These are phyloP conservation scores for Monosporascus sp. DNA, from an alignment of 2,329 filamentous ascomycete genomes.

Conservation along the genomic window DNA sequence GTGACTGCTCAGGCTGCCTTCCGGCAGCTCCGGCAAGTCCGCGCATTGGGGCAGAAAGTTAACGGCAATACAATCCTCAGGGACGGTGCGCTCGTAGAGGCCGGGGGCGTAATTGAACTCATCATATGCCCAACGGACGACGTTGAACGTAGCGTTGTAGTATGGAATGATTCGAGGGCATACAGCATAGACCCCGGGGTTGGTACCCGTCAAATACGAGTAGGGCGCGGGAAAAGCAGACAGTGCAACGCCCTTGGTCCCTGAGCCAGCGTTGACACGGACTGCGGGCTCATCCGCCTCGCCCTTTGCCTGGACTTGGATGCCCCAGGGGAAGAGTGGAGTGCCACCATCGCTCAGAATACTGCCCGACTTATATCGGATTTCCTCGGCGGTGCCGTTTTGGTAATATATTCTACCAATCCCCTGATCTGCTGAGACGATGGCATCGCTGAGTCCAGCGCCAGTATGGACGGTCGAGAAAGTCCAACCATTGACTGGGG, in stretches of 20 bases:
- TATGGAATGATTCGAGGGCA: slow-evolving; percentile 39
- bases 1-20: slow-evolving; percentile 33
- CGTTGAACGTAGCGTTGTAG: slow-evolving; percentile 33
- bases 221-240: slow-evolving; percentile 30
- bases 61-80: slow-evolving; percentile 37
- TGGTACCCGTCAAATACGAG: slow-evolving; percentile 22
- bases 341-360: slow-evolving; percentile 37
- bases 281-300: slow-evolving; percentile 23
- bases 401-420: slow-evolving; percentile 39
- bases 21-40: slow-evolving; percentile 29
- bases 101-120: slow-evolving; percentile 8
- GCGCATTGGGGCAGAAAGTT: slow-evolving; percentile 40
- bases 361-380: slow-evolving; percentile 24
- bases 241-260: slow-evolving; percentile 31
- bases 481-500: slow-evolving; percentile 35
- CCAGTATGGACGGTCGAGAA: slow-evolving; percentile 39
- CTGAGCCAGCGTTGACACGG: slow-evolving; percentile 31
- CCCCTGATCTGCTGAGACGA: slow-evolving; percentile 21
- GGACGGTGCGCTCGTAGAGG: slow-evolving; percentile 20
- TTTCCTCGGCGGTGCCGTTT: slow-evolving; percentile 38
- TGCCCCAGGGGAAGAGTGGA: slow-evolving; percentile 32
- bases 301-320: slow-evolving; percentile 23
- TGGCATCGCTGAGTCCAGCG: slow-evolving; percentile 34
- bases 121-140: slow-evolving; percentile 33
- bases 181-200: slow-evolving; percentile 33